Conservation (phyloP, 495 filamentous ascomycete species). For the Aspergillus coremiiformis region DNA sequence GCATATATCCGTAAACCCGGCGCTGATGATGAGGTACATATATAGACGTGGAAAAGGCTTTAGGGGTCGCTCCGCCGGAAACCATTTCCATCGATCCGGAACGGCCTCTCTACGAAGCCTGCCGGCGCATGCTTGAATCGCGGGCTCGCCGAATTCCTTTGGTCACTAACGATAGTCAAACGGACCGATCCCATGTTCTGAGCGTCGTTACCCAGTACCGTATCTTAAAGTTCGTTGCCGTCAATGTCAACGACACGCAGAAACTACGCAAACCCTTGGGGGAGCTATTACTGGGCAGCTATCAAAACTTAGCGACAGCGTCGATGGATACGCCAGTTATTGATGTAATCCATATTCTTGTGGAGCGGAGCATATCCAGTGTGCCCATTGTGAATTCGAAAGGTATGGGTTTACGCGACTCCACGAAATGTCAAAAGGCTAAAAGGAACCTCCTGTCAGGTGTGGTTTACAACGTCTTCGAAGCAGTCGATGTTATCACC, state of each 20-base stretch:
- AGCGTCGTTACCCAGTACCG: conserved; percentile 97
- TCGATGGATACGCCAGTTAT: conserved; percentile 91
- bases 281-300: conserved; percentile 83
- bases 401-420: conserved; percentile 34
- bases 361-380: conserved; percentile 86
- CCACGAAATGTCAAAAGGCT: background rate
- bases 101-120: conserved; percentile 87
- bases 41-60: conserved; percentile 86
- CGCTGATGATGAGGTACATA: conserved; percentile 7
- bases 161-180: conserved; percentile 93
- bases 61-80: conserved; percentile 85
- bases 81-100: conserved; percentile 92
- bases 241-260: conserved; percentile 89
- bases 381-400: conserved; percentile 86
- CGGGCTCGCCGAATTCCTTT: conserved; percentile 89
- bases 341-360: conserved; percentile 90
- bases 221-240: conserved; percentile 96
- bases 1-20: background rate
- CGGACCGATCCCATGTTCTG: conserved; percentile 83
- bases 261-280: conserved; percentile 79
- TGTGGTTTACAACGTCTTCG: conserved; percentile 88
- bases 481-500: conserved; percentile 94
- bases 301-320: conserved; percentile 70
- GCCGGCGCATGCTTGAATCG: conserved; percentile 87
- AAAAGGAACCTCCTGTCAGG: conserved; percentile 32